These are phyloP conservation scores for Pseudogymnoascus sp. DNA, from an alignment of 2,329 filamentous ascomycete species.

Conservation along the genomic window DNA sequence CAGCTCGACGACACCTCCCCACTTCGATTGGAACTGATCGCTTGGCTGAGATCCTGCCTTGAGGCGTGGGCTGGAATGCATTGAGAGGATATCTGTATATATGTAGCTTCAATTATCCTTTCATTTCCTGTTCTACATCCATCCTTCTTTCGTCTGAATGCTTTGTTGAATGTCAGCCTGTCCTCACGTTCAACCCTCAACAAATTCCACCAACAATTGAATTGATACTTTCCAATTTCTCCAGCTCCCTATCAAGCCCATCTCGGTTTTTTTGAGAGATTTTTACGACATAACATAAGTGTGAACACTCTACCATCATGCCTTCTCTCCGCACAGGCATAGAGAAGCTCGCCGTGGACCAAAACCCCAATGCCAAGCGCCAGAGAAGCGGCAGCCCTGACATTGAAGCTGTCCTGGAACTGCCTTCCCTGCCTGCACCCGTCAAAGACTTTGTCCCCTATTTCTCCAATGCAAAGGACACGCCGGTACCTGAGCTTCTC, in stretches of 20 bases:
- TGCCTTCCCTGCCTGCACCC: constrained; percentile 18
- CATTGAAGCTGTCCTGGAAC: constrained; percentile 7
- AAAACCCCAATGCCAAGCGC: constrained; percentile 3
- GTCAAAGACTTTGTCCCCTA: constrained; percentile 35
- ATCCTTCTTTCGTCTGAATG: background rate
- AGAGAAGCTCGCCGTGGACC: background rate
- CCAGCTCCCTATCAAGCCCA: background rate
- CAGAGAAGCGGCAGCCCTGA: background rate
- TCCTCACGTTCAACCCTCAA: background rate
- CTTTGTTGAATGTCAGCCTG: background rate
- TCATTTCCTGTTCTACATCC: background rate
- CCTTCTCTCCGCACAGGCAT: background rate
- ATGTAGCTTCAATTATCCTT: background rate
- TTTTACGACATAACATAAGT: background rate
- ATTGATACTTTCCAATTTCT: background rate
- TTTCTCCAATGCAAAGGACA: constrained; percentile 46
- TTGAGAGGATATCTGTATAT: constrained; percentile 3
- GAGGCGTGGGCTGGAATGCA: background rate
- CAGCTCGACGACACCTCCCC: background rate
- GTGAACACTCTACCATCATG: background rate
- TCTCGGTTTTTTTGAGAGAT: background rate
- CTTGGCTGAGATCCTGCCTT: background rate
- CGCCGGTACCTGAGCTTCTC: constrained; percentile 49
- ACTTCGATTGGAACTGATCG: background rate
- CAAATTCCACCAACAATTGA: background rate